Base-by-base conservation (phyloP, 257 asterid genomes). In the Apocynum venetum region DNA sequence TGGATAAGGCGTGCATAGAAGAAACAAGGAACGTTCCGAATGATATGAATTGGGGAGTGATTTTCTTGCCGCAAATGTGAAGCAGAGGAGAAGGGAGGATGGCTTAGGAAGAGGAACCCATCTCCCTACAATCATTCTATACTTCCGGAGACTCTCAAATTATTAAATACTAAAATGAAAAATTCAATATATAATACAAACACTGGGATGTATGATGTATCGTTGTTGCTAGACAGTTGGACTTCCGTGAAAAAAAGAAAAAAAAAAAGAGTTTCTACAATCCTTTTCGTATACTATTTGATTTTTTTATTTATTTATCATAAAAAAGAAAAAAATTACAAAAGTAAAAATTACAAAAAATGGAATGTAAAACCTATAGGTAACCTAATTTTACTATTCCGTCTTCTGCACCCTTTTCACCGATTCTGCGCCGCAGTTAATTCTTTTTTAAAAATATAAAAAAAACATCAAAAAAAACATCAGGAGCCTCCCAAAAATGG, bases 361-460 rank as follows among this genome's bases (percentile, higher is more conserved):
- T 13, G 3, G 12, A 57, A 57, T 2, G 13, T 19, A 57, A 25
- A 20, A 20, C 64, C 6, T 7, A 9, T 4, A 8, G 5, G 2
- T 8, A 60, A 3, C 40, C 66, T 60, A 60, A 25, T 25, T 60
- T 59, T 8, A 60, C 40, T 60, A 25, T 25, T 60, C 35, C 35
- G 36, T 57, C 8, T 36, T 4, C 8, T 3, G 40, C n/a, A 25
- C 14, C 6, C 44, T 12, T 35, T 64, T 66, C 71, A 66, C 51
- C 71, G 71, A 66, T 66, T 66, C 51, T 17, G 71, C 35, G 71
- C 51, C 51, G 71, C 71, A 15, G 71, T 66, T 36, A 66, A 40
- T 13, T 64, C 13, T 63, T 35, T 63, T 63, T 2, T 2, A 2
- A 3, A 55, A 55, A 55, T 17, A 46, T 1, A 4, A 38, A 35